Conservation (phyloP, 2,329 filamentous ascomycete genomes). For the Acrocalymma vagum region DNA sequence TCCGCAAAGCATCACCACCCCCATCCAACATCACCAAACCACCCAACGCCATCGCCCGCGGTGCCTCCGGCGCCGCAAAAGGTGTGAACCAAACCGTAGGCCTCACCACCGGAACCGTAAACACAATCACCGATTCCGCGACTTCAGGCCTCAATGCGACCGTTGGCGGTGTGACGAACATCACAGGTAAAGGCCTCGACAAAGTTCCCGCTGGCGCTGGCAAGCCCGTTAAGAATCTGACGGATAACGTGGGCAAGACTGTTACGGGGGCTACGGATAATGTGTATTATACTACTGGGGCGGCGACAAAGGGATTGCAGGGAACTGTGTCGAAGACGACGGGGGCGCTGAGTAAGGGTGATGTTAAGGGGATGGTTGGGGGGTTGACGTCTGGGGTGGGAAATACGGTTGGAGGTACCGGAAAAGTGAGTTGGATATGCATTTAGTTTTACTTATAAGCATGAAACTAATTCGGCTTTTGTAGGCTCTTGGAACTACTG, state of each 20-base stretch:
- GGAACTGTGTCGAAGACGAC: conserved; percentile 55
- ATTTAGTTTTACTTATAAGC: not conserved
- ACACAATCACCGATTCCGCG: conserved; percentile 47
- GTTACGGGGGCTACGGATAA: conserved; percentile 49
- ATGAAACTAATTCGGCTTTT: not conserved
- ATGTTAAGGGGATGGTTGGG: conserved; percentile 48
- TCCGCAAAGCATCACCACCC: conserved; percentile 19
- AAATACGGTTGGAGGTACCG: conserved; percentile 45
- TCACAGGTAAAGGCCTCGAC: conserved; percentile 48
- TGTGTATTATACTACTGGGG: conserved; percentile 50
- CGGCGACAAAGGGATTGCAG: conserved; percentile 52
- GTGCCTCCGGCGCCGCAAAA: conserved; percentile 42
- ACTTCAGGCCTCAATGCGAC: conserved; percentile 46
- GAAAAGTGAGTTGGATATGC: conserved; percentile 32
- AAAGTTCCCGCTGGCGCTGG: conserved; percentile 43
- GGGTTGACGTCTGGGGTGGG: conserved; percentile 50
- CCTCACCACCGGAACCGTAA: conserved; percentile 43
- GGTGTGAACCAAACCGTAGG: conserved; percentile 47
- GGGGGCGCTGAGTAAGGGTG: conserved; percentile 51
- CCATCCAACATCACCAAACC: conserved; percentile 44
- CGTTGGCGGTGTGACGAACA: conserved; percentile 47
- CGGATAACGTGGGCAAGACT: conserved; percentile 52
- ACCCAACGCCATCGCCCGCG: conserved; percentile 44
- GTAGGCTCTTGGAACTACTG: conserved; percentile 41
- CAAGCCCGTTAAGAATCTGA: conserved; percentile 50